Evolutionary conservation across 2,329 filamentous ascomycete genomes (phyloP), one percentile per base, ranked within the genome.

Genomic region (Epichloe bromicola): DNA sequence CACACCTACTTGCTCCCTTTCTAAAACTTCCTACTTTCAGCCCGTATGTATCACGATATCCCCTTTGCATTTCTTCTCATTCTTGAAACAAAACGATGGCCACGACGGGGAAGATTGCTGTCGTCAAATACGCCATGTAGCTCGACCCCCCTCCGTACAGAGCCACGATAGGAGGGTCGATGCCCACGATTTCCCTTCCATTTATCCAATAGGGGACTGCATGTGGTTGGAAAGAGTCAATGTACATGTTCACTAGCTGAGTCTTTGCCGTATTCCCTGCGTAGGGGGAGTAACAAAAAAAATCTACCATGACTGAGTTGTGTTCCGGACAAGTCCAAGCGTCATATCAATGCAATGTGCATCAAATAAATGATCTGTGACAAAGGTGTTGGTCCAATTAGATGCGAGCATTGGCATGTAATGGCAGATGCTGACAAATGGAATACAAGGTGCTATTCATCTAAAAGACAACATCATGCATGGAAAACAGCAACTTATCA

Each of bases 1-100:
- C 23, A 26, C 23, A 26, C 3, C 7, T 17, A 20, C 34, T 11
- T 10, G 11, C 17, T 4, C 2, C 37, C n/a, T 14, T 30, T 30
- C 6, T n/a, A 3, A n/a, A n/a, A 36, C n/a, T 12, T 30, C 4
- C 1, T 46, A 8, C 23, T 14, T 46, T 30, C 43, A 36, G n/a
- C 10, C 23, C 44, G 40, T 36, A 43, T 51, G 44, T 55, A 54
- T 48, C 46, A 53, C 53, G 55, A 56, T 56, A 56, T 56, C 53
- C 54, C 34, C 19, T 34, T 5, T 40, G 46, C 46, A 48, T 41
- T 14, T 40, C 30, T 38, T 30, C 23, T n/a, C 19, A 5, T 15
- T 15, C 48, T 41, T 41, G n/a, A 26, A 26, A 17, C 17, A 26
- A 36, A n/a, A n/a, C 34, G 17, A 46, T 34, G 45, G 10, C 20